Evolutionary conservation across 2,329 filamentous ascomycete genomes (phyloP).

Genomic region (Pyrenophora teres): DNA sequence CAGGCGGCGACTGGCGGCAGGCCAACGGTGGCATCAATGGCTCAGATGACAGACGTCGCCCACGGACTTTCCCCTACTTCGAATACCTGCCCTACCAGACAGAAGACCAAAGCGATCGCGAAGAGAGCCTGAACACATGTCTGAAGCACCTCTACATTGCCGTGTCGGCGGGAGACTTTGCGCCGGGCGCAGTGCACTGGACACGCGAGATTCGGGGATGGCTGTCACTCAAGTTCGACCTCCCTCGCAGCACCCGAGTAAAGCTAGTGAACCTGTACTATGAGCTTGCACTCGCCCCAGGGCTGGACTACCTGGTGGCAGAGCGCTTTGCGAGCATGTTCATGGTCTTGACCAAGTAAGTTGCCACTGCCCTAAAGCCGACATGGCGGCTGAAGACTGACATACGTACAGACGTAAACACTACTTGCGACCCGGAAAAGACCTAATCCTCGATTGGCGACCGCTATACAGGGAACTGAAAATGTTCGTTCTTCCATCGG

Average conservation of each 20-base stretch:
- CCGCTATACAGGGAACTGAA: slow-evolving; percentile 94
- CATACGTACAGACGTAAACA: slow-evolving; percentile 75
- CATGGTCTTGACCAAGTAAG: slow-evolving; percentile 89
- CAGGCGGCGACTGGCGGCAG: slow-evolving; percentile 66
- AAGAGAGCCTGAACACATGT: slow-evolving; percentile 81
- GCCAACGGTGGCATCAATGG: slow-evolving; percentile 55
- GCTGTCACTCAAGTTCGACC: slow-evolving; percentile 96
- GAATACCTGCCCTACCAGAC: slow-evolving; percentile 85
- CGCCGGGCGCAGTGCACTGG: slow-evolving; percentile 93
- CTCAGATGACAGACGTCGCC: slow-evolving; percentile 64
- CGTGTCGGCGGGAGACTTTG: slow-evolving; percentile 90
- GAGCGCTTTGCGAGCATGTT: slow-evolving; percentile 98
- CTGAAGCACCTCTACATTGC: slow-evolving; percentile 92
- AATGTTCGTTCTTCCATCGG: slow-evolving; percentile 82
- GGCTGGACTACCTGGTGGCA: slow-evolving; percentile 77
- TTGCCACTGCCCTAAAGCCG: slow-evolving; percentile 17
- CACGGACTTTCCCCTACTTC: slow-evolving; percentile 92
- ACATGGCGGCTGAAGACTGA: slow-evolving; percentile 27
- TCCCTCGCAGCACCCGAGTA: slow-evolving; percentile 80
- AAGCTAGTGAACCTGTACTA: slow-evolving; percentile 91
- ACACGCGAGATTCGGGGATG: slow-evolving; percentile 93
- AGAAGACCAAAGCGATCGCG: slow-evolving; percentile 77
- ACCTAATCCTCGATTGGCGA: slow-evolving; percentile 90
- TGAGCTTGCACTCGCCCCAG: slow-evolving; percentile 87
- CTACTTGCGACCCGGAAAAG: slow-evolving; percentile 87